These are phyloP conservation scores for Cucurbita maxima DNA, from an alignment of 306 rosid species.

Conservation along the genomic window DNA sequence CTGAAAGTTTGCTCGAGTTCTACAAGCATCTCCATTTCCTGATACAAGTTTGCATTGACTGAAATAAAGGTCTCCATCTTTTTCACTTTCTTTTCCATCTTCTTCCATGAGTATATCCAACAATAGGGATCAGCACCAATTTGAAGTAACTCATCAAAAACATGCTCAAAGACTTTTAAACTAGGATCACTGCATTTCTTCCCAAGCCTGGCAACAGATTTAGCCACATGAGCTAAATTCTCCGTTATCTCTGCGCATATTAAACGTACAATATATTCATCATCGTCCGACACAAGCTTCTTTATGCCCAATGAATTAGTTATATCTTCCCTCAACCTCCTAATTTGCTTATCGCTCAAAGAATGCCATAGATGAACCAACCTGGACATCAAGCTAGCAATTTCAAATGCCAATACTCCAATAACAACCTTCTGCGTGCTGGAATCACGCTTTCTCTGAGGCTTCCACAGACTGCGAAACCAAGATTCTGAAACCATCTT, in stretches of 20 bases:
- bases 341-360: constrained; percentile 63
- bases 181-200: constrained; percentile 65
- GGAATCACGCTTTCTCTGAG: constrained; percentile 44
- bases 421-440: constrained; percentile 39
- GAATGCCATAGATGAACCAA: constrained; percentile 77
- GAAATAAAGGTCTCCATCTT: constrained; percentile 78
- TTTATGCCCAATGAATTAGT: constrained; percentile 52
- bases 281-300: constrained; percentile 80
- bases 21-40: constrained; percentile 79
- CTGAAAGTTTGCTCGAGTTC: constrained; percentile 76
- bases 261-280: constrained; percentile 37
- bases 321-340: constrained; percentile 63
- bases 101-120: constrained; percentile 54
- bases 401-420: constrained; percentile 92
- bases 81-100: constrained; percentile 78
- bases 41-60: constrained; percentile 68
- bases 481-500: constrained; percentile 72
- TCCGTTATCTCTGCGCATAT: constrained; percentile 63
- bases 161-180: constrained; percentile 46
- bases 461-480: constrained; percentile 82
- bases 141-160: constrained; percentile 39
- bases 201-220: constrained; percentile 71
- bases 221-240: constrained; percentile 54
- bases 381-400: constrained; percentile 91
- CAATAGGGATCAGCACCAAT: constrained; percentile 46